phyloP scores from a whole-genome alignment of 75 land plant species.

The Pseudotsuga menziesii region DNA sequence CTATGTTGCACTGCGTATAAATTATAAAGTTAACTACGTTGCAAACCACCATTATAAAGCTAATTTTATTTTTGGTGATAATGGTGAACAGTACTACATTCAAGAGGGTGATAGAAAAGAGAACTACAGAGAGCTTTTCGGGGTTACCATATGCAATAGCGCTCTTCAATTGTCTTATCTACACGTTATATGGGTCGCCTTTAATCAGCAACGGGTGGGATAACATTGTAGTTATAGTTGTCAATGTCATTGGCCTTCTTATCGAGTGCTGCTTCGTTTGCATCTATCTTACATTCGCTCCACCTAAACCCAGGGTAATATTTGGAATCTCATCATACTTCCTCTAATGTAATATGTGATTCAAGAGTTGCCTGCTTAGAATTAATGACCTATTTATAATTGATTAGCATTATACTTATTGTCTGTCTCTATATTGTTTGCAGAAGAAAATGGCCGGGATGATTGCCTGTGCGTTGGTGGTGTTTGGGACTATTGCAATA shows the following conservation, averaged over 20 bases:
- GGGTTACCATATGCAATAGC: constrained; percentile 68
- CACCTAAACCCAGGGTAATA: neutral
- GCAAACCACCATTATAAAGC: no score
- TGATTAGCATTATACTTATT: no score
- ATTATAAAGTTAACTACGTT: no score
- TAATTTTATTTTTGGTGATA: no score
- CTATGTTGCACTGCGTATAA: no score
- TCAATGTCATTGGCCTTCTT: neutral
- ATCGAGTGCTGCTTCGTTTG: neutral
- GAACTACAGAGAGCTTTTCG: constrained; percentile 57
- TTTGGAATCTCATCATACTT: no score
- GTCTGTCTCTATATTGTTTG: no score
- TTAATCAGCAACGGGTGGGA: constrained; percentile 2
- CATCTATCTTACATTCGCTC: neutral
- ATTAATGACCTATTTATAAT: no score
- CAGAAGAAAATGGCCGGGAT: no score
- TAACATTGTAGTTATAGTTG: neutral
- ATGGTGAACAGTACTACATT: constrained; percentile 39
- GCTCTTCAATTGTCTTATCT: constrained; percentile 63
- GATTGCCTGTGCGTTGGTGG: neutral
- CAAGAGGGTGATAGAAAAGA: constrained; percentile 48
- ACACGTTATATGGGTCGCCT: constrained; percentile 27
- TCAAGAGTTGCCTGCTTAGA: no score
- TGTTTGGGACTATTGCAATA: constrained; percentile 19
- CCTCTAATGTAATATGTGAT: no score